Base-by-base conservation (phyloP, 73 alveolate genomes). In the Paraurostyla sp. region DNA sequence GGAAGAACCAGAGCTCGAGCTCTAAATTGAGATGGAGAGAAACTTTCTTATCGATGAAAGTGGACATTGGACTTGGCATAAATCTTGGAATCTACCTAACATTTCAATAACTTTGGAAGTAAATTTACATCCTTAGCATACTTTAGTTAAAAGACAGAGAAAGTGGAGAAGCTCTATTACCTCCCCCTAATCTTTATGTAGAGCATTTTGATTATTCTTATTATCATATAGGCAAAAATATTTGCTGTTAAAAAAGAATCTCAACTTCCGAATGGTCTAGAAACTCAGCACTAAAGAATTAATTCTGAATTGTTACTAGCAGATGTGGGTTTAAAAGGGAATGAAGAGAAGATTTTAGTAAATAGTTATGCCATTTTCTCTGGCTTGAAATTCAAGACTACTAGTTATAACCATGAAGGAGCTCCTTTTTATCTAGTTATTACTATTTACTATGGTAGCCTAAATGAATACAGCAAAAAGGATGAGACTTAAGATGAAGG, bases 71-170 rank as follows among this genome's bases (percentile, higher is more conserved):
- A 91, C 91, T 49, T 91, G 96, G 96, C 96, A 91, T 88, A 91
- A 91, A 63, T 71, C 92, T 62, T 91, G 96, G 96, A 91, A 91
- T 73, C 87, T 91, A 32, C 96, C 96, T 38, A 92, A 91, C 51
- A 91, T 91, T 60, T 88, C 91, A 7, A 60, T 88, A 22, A 84
- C 92, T 29, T 73, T 91, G 16, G 96, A 91, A 6, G 96, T 91
- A 91, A n/a, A 60, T 57, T 35, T 23, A 13, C 38, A 83, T 63
- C 60, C 42, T 29, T 1, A 23, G 11, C 9, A 16, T 51, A 0
- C 78, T 54, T 27, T 59, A 91, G 96, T 71, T 91, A 40, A 91
- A 83, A 46, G 96, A 91, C 50, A 87, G 92, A 29, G 85, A 85
- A 6, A 68, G 94, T 32, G 85, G 86, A n/a, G 96, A 91, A 58